phyloP scores from a whole-genome alignment of 176 grass and related monocot genomes.

The Calamus simplicifolius region DNA sequence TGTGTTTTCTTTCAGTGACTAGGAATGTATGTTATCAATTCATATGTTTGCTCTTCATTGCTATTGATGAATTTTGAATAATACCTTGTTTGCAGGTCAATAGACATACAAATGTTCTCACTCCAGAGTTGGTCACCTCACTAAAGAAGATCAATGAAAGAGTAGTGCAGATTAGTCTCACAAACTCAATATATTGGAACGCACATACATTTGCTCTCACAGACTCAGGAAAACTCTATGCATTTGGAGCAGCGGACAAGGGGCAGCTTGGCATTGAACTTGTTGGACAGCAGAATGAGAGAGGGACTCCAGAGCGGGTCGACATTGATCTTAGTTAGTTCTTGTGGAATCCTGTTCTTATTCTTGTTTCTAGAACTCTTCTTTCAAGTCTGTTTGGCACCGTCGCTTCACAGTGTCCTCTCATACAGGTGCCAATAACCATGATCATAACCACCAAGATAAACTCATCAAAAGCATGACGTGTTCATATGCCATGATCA shows the following conservation, averaged over 20 bases:
- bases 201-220: conserved; percentile 89
- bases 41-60: too few species aligned
- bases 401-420: neutral
- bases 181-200: conserved; percentile 92
- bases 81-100: conserved; percentile 52
- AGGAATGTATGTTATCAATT: too few species aligned
- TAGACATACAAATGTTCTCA: conserved; percentile 57
- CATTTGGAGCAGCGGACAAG: conserved; percentile 80
- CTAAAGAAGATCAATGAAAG: conserved; percentile 43
- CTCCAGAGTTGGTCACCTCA: conserved; percentile 66
- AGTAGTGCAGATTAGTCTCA: conserved; percentile 28
- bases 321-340: conserved; percentile 56
- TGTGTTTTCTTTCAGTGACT: too few species aligned
- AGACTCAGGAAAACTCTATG: conserved; percentile 63
- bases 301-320: conserved; percentile 54
- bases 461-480: neutral
- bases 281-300: conserved; percentile 60
- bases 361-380: conserved; percentile 3
- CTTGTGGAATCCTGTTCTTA: neutral
- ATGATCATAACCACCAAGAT: neutral
- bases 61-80: too few species aligned
- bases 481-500: neutral
- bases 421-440: conserved; percentile 1
- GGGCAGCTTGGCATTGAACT: conserved; percentile 80
- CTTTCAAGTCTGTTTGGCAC: neutral